These are phyloP conservation scores for Pseudopyrenochaeta lycopersici DNA, from an alignment of 2,329 filamentous ascomycete genomes.

Conservation along the genomic window DNA sequence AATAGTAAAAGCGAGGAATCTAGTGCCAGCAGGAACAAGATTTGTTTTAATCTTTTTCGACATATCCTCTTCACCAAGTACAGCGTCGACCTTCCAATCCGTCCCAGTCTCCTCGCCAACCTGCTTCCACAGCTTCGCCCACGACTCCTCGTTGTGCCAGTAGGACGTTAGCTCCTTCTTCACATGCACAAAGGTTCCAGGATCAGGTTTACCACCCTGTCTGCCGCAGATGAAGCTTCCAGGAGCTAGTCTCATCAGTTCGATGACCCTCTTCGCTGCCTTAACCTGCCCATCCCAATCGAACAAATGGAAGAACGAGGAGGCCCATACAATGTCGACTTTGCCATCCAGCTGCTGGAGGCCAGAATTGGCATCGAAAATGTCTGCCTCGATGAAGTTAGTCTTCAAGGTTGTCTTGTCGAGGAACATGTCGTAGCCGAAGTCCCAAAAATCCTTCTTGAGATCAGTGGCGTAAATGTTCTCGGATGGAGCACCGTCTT, in stretches of 20 bases:
- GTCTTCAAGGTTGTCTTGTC: slow-evolving; percentile 54
- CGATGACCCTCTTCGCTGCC: slow-evolving; percentile 42
- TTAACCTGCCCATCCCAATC: slow-evolving; percentile 50
- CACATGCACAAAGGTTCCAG: slow-evolving; percentile 34
- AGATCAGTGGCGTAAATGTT: slow-evolving; percentile 55
- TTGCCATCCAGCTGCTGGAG: slow-evolving; percentile 48
- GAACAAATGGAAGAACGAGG: slow-evolving; percentile 57
- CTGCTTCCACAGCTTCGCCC: slow-evolving; percentile 49
- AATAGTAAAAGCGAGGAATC: slow-evolving; percentile 37
- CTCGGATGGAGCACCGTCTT: slow-evolving; percentile 52
- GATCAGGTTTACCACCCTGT: slow-evolving; percentile 45
- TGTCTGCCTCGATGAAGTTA: slow-evolving; percentile 63
- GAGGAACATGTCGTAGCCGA: slow-evolving; percentile 58
- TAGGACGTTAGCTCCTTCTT: slow-evolving; percentile 35
- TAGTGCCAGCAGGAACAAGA: slow-evolving; percentile 33
- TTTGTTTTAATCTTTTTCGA: slow-evolving; percentile 24
- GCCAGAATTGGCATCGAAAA: slow-evolving; percentile 45
- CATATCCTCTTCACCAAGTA: slow-evolving; percentile 33
- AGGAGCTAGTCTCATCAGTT: slow-evolving; percentile 43
- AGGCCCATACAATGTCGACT: slow-evolving; percentile 54
- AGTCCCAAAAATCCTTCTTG: slow-evolving; percentile 58
- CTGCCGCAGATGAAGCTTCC: slow-evolving; percentile 52
- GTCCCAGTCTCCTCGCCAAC: slow-evolving; percentile 50
- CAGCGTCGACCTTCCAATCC: slow-evolving; percentile 46
- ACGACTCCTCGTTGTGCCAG: slow-evolving; percentile 50